Evolutionary conservation across 306 rosid genomes (phyloP).

Genomic region (Sindora glabra): DNA sequence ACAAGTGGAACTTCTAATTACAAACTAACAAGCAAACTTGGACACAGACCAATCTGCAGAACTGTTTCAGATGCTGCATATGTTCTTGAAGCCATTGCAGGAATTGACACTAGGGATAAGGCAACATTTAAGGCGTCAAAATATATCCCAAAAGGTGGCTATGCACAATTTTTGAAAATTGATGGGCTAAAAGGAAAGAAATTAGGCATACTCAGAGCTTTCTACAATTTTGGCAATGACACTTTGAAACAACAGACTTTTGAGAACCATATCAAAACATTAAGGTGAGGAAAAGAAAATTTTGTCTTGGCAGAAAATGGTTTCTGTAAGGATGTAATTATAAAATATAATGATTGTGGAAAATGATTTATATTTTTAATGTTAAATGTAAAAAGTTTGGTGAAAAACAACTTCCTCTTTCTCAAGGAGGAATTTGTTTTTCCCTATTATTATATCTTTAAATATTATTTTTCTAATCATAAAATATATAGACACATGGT

Average conservation of each 20-base stretch:
- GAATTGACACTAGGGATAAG: conserved; percentile 4
- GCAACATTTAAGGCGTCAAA: conserved; percentile 8
- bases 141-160: conserved; percentile 23
- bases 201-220: conserved; percentile 18
- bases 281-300: conserved; percentile 27
- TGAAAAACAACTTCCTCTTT: too few species aligned
- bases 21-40: too few species aligned
- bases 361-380: too few species aligned
- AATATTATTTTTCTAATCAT: too few species aligned
- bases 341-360: too few species aligned
- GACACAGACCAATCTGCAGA: conserved; percentile 28
- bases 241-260: not conserved
- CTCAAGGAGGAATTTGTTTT: too few species aligned
- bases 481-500: too few species aligned
- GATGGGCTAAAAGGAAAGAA: conserved; percentile 29
- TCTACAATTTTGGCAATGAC: not conserved
- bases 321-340: too few species aligned
- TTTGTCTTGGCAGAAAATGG: too few species aligned
- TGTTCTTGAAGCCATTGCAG: conserved; percentile 27
- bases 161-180: conserved; percentile 16
- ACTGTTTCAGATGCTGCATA: conserved; percentile 26
- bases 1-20: too few species aligned
- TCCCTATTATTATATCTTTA: too few species aligned
- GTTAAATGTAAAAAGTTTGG: too few species aligned
- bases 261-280: conserved; percentile 5